Base-by-base conservation (phyloP, 805 yeast genomes). In the Kodamaea leandrae region DNA sequence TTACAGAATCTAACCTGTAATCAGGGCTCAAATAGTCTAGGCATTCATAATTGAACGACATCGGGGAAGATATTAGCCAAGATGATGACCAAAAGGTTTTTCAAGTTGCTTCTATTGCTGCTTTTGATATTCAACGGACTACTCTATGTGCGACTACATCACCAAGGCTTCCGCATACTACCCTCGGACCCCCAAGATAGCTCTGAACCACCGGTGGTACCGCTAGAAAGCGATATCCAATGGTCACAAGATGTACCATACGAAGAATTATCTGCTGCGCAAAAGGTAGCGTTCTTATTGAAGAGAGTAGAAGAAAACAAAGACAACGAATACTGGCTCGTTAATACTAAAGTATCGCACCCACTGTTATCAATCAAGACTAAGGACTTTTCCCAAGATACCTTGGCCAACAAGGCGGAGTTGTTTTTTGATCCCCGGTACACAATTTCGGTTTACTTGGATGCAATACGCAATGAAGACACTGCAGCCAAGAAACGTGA, bases 141-240 rank as follows among this genome's bases (percentile, higher is more conserved):
- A 8, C 10, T 26, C 13, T 26, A 26, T n/a, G 14, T 26, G 13
- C 29, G 29, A 26, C 8, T 26, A 26, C 29, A 12, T 12, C 6
- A 13, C 5, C 29, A 8, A 13, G 12, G 29, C 13, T 6, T 26
- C 14, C 10, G 8, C 14, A 8, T 12, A 7, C 8, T n/a, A 8
- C 10, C 14, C 8, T 26, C 12, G 13, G 10, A 26, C 29, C n/a
- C n/a, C n/a, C n/a, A n/a, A n/a, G n/a, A n/a, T n/a, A n/a, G n/a
- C n/a, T n/a, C n/a, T n/a, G n/a, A n/a, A n/a, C n/a, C n/a, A n/a
- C n/a, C n/a, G n/a, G n/a, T n/a, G n/a, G n/a, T n/a, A n/a, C n/a
- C n/a, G n/a, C n/a, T n/a, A n/a, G 33, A 14, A 15, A 51, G 55
- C n/a, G 61, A 59, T 32, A 60, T 54, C 37, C 49, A 49, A 33